These are phyloP conservation scores for Pseudocercospora eumusae DNA, from an alignment of 2,329 filamentous ascomycete genomes.

Conservation along the genomic window DNA sequence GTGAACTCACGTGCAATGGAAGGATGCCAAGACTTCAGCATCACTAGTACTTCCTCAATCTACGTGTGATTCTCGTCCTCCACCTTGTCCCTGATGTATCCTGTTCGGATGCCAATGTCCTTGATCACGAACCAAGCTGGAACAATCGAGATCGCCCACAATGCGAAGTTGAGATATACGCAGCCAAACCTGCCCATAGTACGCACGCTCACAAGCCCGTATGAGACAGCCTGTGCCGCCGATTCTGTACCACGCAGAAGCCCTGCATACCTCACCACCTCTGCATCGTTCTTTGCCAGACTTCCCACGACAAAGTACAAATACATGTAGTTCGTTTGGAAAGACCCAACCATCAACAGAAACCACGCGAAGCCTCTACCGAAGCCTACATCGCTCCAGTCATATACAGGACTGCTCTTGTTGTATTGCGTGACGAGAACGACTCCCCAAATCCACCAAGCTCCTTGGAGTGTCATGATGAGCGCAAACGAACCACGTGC, in stretches of 20 bases:
- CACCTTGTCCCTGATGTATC: conserved; percentile 20
- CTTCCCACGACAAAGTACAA: conserved; percentile 72
- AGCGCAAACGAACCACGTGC: conserved; percentile 57
- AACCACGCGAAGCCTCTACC: conserved; percentile 67
- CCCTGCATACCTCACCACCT: conserved; percentile 68
- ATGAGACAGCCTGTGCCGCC: conserved; percentile 72
- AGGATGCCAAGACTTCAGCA: too few species aligned
- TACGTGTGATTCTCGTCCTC: not conserved
- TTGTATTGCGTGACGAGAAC: conserved; percentile 64
- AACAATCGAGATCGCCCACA: conserved; percentile 65
- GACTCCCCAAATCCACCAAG: conserved; percentile 72
- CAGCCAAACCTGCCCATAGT: conserved; percentile 66
- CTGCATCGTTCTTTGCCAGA: conserved; percentile 60
- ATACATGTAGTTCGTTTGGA: conserved; percentile 74
- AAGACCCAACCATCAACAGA: conserved; percentile 65
- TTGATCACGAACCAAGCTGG: conserved; percentile 69
- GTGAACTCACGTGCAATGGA: too few species aligned
- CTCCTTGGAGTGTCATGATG: conserved; percentile 62
- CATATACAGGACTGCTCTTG: conserved; percentile 60
- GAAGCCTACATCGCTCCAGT: conserved; percentile 66
- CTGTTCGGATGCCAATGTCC: conserved; percentile 50
- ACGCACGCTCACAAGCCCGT: conserved; percentile 63
- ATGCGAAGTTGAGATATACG: conserved; percentile 69
- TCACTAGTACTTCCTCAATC: too few species aligned
- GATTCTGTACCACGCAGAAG: conserved; percentile 70